Evolutionary conservation across 208 protist genomes (phyloP).

Genomic region (Acanthamoeba royreba): DNA sequence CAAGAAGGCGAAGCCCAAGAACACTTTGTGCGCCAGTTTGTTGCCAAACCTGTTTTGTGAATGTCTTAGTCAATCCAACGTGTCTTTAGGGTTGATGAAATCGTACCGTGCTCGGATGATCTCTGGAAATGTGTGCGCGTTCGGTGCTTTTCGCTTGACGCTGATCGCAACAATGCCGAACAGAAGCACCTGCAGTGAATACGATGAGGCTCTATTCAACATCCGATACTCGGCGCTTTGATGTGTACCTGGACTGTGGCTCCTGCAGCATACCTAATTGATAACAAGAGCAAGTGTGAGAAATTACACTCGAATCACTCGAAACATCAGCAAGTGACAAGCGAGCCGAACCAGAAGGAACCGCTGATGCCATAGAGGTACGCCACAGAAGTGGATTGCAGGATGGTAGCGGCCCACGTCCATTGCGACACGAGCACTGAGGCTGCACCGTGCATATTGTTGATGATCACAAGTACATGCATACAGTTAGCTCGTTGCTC

Average conservation of each 20-base stretch:
- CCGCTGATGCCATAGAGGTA: conserved; percentile 70
- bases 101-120: conserved; percentile 61
- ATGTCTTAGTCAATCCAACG: no score
- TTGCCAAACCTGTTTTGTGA: background rate
- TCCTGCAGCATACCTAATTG: conserved; percentile 62
- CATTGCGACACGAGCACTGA: conserved; percentile 67
- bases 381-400: conserved; percentile 71
- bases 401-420: conserved; percentile 74
- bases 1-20: conserved; percentile 58
- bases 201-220: no score
- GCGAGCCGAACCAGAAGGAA: conserved; percentile 50
- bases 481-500: background rate
- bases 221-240: background rate
- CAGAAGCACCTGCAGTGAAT: conserved; percentile 55
- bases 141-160: conserved; percentile 61
- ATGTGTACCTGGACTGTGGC: conserved; percentile 50
- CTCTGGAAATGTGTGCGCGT: conserved; percentile 69
- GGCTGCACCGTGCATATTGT: background rate
- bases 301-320: background rate
- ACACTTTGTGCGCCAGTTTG: conserved; percentile 55
- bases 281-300: background rate
- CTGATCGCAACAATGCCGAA: conserved; percentile 67
- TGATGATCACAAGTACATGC: background rate
- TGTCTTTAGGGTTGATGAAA: no score
- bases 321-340: background rate